Evolutionary conservation across 345 rosid genomes (phyloP).

Genomic region (Eucalyptus globulus): DNA sequence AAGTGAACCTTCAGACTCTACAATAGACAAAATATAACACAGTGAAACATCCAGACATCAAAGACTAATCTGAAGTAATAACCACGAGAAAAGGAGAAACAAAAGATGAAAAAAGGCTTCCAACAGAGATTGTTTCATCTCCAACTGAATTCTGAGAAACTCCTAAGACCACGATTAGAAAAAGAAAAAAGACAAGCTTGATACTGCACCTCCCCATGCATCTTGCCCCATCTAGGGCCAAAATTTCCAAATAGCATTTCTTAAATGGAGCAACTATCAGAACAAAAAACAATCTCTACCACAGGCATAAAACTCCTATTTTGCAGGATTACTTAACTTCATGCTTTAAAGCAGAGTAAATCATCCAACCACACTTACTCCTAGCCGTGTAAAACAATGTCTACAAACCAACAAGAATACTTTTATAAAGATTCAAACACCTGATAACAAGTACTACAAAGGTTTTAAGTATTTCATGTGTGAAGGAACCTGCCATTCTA

Average conservation of each 20-base stretch:
- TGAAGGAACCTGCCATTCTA: not conserved
- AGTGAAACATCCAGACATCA: not conserved
- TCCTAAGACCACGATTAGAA: not conserved
- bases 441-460: not conserved
- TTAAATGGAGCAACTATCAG: not conserved
- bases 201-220: not conserved
- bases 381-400: not conserved
- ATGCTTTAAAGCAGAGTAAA: not conserved
- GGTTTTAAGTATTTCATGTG: not conserved
- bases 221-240: not conserved
- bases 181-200: not conserved
- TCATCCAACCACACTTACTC: not conserved
- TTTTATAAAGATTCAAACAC: not conserved
- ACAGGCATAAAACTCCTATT: not conserved
- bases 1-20: not conserved
- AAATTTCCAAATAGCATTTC: not conserved
- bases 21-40: not conserved
- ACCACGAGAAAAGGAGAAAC: not conserved
- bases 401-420: not conserved
- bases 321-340: not conserved
- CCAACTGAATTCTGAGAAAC: not conserved
- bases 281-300: not conserved
- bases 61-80: not conserved
- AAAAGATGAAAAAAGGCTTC: not conserved
- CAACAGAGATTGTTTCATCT: not conserved